These are phyloP conservation scores for Trypanosoma congolense DNA, from an alignment of 208 protist genomes.

Conservation along the genomic window DNA sequence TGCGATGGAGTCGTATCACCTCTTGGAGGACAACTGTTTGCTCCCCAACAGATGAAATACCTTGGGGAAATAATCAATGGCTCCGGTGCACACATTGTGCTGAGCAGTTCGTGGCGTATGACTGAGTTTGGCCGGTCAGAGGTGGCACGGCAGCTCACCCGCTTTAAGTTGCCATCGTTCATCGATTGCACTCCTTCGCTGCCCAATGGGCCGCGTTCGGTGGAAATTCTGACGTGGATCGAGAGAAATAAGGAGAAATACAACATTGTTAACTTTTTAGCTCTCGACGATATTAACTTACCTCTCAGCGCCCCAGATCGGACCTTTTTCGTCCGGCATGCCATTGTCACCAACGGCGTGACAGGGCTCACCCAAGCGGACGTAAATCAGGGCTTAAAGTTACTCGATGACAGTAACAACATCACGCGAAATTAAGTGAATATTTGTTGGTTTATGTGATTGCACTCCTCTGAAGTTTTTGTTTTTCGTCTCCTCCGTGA, in stretches of 20 bases:
- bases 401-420: constrained; percentile 61
- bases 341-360: constrained; percentile 40
- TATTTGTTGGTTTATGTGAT: neutral
- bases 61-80: constrained; percentile 42
- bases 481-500: too few species aligned
- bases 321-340: constrained; percentile 53
- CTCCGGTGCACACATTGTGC: constrained; percentile 58
- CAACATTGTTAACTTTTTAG: constrained; percentile 73
- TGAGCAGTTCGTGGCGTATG: constrained; percentile 66
- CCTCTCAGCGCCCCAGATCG: constrained; percentile 39
- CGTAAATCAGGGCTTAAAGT: constrained; percentile 30
- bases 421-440: constrained; percentile 3
- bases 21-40: constrained; percentile 32
- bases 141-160: constrained; percentile 43
- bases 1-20: constrained; percentile 76
- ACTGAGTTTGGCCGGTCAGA: constrained; percentile 58
- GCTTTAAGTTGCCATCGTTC: constrained; percentile 36
- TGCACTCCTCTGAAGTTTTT: neutral
- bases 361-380: constrained; percentile 53
- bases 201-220: constrained; percentile 23
- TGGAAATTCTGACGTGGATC: constrained; percentile 61
- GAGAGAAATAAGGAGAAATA: constrained; percentile 42
- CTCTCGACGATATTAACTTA: constrained; percentile 69
- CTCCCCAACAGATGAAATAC: constrained; percentile 39
- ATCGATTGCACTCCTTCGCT: constrained; percentile 56